These are phyloP conservation scores for Venturia nashicola DNA, from an alignment of 2,329 filamentous ascomycete species.

Conservation along the genomic window DNA sequence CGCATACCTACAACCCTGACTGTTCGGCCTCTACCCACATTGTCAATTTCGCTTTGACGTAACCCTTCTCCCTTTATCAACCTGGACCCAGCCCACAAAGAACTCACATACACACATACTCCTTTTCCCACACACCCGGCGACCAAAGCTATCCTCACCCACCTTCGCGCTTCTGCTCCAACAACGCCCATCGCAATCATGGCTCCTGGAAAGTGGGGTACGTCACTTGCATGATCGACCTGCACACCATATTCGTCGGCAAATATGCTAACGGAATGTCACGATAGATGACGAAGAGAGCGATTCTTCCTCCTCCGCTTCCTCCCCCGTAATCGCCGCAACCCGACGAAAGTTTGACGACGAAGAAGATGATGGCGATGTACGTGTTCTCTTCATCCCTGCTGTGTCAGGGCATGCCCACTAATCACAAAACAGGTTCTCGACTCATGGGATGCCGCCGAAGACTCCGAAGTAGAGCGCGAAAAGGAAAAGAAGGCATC, in stretches of 20 bases:
- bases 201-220: slow-evolving; percentile 11
- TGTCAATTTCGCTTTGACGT: slow-evolving; percentile 3
- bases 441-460: slow-evolving; percentile 92
- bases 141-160: not conserved
- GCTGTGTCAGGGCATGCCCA: not conserved
- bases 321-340: slow-evolving; percentile 33
- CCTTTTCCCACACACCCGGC: not conserved
- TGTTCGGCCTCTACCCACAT: not conserved
- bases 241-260: slow-evolving; percentile 4
- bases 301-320: slow-evolving; percentile 35
- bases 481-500: slow-evolving; percentile 85
- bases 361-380: slow-evolving; percentile 77
- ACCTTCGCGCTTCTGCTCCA: not conserved
- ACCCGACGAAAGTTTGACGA: slow-evolving; percentile 72
- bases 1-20: not conserved
- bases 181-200: slow-evolving; percentile 8
- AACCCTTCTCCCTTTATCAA: not conserved
- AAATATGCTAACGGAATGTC: not conserved
- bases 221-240: slow-evolving; percentile 8
- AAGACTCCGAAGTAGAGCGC: slow-evolving; percentile 92
- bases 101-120: not conserved
- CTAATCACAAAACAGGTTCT: slow-evolving; percentile 51
- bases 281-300: slow-evolving; percentile 41
- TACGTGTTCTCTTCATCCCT: slow-evolving; percentile 34
- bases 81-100: not conserved